Evolutionary conservation across 441 rosid genomes (phyloP).

Genomic region (Mallotus repandus): DNA sequence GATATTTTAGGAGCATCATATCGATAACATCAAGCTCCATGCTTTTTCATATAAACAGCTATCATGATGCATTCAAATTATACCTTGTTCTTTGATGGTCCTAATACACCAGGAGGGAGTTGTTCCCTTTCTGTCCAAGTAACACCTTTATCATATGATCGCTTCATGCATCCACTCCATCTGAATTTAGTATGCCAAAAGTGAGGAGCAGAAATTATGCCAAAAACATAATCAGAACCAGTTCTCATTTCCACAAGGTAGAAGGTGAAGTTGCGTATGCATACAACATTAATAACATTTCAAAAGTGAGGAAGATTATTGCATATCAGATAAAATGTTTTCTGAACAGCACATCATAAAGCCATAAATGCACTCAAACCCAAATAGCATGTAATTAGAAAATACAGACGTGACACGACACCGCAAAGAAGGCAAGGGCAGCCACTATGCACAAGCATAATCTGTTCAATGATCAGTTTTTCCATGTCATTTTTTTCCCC

Average conservation of each 20-base stretch:
- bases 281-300: not conserved
- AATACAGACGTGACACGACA: not conserved
- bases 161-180: conserved; percentile 93
- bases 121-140: conserved; percentile 84
- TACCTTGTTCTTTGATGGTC: conserved; percentile 93
- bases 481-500: not conserved
- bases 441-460: not conserved
- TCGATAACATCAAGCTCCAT: conserved; percentile 4
- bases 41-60: not conserved
- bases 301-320: not conserved
- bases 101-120: conserved; percentile 88
- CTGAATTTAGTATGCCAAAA: conserved; percentile 28
- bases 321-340: not conserved
- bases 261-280: not conserved
- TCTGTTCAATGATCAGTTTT: not conserved
- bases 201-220: not conserved
- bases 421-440: not conserved
- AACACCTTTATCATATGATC: conserved; percentile 73
- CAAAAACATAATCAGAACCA: not conserved
- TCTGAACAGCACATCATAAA: not conserved
- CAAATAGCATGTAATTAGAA: not conserved
- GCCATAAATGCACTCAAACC: not conserved
- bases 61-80: not conserved
- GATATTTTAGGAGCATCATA: conserved; percentile 13
- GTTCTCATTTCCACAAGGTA: not conserved